Base-by-base conservation (phyloP, 139 green algal genomes). In the Chlorella sp. region DNA sequence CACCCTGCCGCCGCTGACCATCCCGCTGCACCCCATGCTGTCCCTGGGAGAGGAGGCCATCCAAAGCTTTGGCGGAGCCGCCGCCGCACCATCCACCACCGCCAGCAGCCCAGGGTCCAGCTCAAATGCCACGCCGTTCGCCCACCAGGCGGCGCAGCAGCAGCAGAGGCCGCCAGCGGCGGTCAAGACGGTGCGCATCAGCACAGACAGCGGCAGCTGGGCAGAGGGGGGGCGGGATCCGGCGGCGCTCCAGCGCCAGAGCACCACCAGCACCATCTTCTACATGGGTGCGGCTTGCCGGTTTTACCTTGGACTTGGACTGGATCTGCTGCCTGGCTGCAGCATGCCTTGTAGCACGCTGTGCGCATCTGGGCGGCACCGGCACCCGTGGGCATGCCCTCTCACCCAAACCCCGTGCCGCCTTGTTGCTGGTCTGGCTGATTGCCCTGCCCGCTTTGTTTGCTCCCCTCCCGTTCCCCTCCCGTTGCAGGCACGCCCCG, bases 1-100 rank as follows among this genome's bases (percentile, higher is more conserved):
- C 76, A 69, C 26, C 44, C 80, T 84, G 65, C 80, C 80, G 26
- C 80, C 80, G 43, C 80, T 84, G n/a, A n/a, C 78, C 80, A 84
- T 84, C 80, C 80, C 80, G 34, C 46, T 44, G 26, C 80, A 84
- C 80, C 80, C 48, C 77, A 43, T 41, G 77, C 77, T 72, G 22
- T 48, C 36, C 9, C 17, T 44, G 1, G 48, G 32, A 67, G 74
- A 76, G 73, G 44, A 79, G 13, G 43, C 44, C 51, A 0, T 41
- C 38, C 46, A 4, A 44, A 13, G 13, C 73, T 5, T 36, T 40
- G 67, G 34, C 70, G 4, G 40, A 30, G 73, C 11, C 0, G 30
- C 73, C 36, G 43, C 44, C 36, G 8, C 48, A 20, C 26, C 1
- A 43, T 48, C 74, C 3, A 38, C 68, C 3, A 38, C 68, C 36